These are phyloP conservation scores for Akanthomyces muscarius DNA, from an alignment of 2,329 filamentous ascomycete genomes.

Conservation along the genomic window DNA sequence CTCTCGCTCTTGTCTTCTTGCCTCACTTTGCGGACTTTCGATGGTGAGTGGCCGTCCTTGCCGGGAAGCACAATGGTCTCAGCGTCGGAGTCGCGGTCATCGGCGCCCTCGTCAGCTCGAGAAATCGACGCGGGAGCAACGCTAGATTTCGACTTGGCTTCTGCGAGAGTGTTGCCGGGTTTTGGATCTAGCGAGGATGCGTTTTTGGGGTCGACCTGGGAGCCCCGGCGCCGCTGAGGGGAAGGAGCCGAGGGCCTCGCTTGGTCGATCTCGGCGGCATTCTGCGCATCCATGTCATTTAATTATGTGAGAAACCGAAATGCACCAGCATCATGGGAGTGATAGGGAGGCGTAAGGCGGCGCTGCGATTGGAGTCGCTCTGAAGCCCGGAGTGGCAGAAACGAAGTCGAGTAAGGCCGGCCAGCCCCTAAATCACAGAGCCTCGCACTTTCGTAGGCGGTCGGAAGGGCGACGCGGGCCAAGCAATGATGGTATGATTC, in stretches of 20 bases:
- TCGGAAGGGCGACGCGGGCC: not conserved
- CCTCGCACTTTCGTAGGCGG: not conserved
- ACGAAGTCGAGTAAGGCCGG: not conserved
- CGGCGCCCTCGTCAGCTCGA: constrained; percentile 34
- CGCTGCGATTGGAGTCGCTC: constrained; percentile 17
- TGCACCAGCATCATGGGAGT: constrained; percentile 55
- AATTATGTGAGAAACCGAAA: constrained; percentile 47
- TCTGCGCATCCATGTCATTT: constrained; percentile 67
- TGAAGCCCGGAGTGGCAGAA: not conserved
- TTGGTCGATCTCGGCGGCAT: constrained; percentile 60
- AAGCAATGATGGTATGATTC: not conserved
- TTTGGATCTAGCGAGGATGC: constrained; percentile 12
- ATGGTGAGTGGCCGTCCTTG: constrained; percentile 61
- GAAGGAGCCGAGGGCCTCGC: constrained; percentile 55
- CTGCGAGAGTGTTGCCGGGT: constrained; percentile 8
- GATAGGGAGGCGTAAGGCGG: constrained; percentile 20
- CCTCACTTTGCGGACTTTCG: constrained; percentile 60
- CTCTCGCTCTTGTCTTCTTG: constrained; percentile 60
- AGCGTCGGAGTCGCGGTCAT: constrained; percentile 64
- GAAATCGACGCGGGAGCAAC: constrained; percentile 32
- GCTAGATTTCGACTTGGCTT: constrained; percentile 24
- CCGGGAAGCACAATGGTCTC: constrained; percentile 67
- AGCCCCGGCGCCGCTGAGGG: constrained; percentile 34
- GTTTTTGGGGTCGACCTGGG: constrained; percentile 15
- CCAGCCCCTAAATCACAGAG: constrained; percentile 13